Percentiles rank a stretch among this genome's conserved stretches.
These are phyloP conservation scores for Trichosporon ovoides DNA, from an alignment of 1,284 basidiomycete species.

Conservation along the genomic window DNA sequence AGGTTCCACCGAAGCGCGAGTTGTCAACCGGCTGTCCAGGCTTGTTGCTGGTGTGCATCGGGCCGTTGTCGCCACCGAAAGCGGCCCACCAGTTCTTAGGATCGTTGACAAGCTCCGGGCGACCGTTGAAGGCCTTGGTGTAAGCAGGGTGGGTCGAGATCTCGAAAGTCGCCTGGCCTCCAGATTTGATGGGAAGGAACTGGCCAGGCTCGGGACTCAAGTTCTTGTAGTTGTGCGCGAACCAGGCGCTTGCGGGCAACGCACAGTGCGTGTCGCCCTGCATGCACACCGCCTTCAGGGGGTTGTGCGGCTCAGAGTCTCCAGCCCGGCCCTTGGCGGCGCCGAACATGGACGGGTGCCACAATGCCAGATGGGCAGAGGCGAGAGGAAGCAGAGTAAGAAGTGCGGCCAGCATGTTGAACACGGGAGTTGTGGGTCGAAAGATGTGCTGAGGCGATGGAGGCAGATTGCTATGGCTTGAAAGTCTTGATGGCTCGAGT, in stretches of 20 bases:
- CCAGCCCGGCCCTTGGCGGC: background rate
- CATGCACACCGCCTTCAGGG: background rate
- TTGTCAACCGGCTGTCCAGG: background rate
- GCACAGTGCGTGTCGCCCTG: background rate
- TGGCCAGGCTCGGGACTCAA: background rate
- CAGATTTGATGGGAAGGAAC: background rate
- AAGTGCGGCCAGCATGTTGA: constrained; percentile 9
- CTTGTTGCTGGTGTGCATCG: background rate
- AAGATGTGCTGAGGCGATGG: background rate
- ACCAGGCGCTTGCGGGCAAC: background rate
- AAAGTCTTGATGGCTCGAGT: background rate
- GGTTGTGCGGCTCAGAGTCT: background rate
- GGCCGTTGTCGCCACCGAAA: background rate
- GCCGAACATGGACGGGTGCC: constrained; percentile 14
- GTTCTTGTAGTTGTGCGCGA: constrained; percentile 1
- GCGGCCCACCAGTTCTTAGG: background rate
- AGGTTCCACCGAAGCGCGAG: background rate
- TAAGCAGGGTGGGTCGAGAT: constrained; percentile 1
- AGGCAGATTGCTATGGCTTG: background rate
- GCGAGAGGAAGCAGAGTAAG: constrained; percentile 2
- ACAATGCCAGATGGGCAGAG: constrained; percentile 11
- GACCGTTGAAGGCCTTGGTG: background rate
- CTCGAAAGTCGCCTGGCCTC: background rate
- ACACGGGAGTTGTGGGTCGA: background rate
- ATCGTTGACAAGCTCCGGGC: background rate